Base-by-base conservation (phyloP, 495 filamentous ascomycete species). In the Margaritispora aquatica region DNA sequence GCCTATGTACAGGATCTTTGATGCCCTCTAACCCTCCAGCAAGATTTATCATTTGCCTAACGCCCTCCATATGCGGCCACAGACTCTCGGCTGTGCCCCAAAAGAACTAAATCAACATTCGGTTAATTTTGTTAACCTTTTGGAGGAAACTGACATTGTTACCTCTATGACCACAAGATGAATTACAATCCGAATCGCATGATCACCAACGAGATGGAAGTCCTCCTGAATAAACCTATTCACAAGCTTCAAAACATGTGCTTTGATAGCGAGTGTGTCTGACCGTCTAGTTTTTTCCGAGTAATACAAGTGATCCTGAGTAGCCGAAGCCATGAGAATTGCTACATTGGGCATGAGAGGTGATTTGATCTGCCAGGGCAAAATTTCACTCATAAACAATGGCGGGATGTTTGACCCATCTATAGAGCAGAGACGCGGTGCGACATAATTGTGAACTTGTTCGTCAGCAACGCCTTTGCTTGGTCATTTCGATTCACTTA, bases 361-460 rank as follows among this genome's bases (percentile, higher is more conserved):
- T 0, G 67, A 69, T 23, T 69, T 62, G 27, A 69, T 58, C 60
- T 63, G 62, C 67, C 67, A 67, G 7, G 67, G 67, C 9, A 69
- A 53, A 54, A 67, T 59, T 27, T 63, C 26, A 13, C 29, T 34
- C 1, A 47, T 27, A 44, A 69, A 67, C n/a, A 63, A 22, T 3
- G 36, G 36, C 1, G 64, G 65, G 15, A 54, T 26, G 27, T 54
- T 47, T 17, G 24, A 22, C 17, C 67, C 67, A 26, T 69, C 67
- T 27, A 67, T 63, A 11, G 62, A 67, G 44, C 62, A 63, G 7
- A 69, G 17, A 52, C 63, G 62, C 19, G 67, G 67, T 2, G 55
- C 57, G 8, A 69, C 65, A 47, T 57, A 69, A 13, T 57, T 31
- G 15, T 67, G 59, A 52, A 65, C 65, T 69, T 27, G 10, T 0